phyloP scores from a whole-genome alignment of 2,329 filamentous ascomycete species.

The Epichloe gansuensis region DNA sequence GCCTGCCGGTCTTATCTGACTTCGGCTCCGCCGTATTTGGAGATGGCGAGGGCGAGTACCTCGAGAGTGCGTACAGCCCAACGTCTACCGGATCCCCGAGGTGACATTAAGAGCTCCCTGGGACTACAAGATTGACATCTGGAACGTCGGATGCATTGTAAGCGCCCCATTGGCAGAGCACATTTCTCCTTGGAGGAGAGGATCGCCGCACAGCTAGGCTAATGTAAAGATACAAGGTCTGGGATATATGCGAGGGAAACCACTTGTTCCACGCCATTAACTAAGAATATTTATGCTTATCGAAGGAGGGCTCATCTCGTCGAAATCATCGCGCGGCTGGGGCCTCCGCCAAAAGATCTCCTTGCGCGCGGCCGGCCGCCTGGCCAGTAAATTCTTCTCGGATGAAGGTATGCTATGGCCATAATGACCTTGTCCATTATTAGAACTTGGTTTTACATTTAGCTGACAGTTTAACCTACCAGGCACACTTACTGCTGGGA shows the following conservation, averaged over 20 bases:
- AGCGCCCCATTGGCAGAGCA: not conserved
- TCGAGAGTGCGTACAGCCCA: conserved; percentile 27
- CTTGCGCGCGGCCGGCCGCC: conserved; percentile 12
- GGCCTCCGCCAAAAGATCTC: conserved; percentile 14
- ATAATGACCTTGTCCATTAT: too few species aligned
- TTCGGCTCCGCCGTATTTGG: conserved; percentile 33
- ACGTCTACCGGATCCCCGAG: conserved; percentile 30
- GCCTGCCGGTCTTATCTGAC: conserved; percentile 32
- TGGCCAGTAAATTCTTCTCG: conserved; percentile 26
- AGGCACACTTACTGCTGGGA: too few species aligned
- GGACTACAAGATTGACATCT: conserved; percentile 37
- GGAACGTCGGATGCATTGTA: conserved; percentile 40
- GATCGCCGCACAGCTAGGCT: not conserved
- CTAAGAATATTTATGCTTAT: conserved; percentile 24
- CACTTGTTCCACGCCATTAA: conserved; percentile 31
- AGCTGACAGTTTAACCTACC: too few species aligned
- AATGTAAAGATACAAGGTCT: conserved; percentile 23
- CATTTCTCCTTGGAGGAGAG: not conserved
- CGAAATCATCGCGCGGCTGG: conserved; percentile 32
- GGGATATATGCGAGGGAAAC: conserved; percentile 34
- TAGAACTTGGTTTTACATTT: too few species aligned
- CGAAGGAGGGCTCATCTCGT: conserved; percentile 33
- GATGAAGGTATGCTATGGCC: conserved; percentile 16
- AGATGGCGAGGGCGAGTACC: conserved; percentile 13
- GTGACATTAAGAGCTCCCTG: conserved; percentile 34